Percentiles rank a stretch among this genome's conserved stretches.
These are phyloP conservation scores for Amniculicola lignicola DNA, from an alignment of 495 filamentous ascomycete species.

Conservation along the genomic window DNA sequence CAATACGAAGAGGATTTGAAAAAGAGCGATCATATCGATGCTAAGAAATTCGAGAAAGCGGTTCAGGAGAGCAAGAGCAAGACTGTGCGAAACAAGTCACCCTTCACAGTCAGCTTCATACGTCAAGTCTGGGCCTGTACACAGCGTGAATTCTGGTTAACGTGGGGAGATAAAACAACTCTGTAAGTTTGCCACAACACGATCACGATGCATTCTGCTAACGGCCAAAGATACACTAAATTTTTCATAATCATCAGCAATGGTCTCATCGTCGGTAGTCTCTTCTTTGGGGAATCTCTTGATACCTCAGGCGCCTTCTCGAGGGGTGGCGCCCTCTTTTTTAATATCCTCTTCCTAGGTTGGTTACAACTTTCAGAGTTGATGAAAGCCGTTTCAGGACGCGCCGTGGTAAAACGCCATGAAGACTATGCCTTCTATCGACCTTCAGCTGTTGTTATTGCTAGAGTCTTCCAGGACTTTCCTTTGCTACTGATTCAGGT, in stretches of 20 bases:
- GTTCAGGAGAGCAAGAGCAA: constrained; percentile 68
- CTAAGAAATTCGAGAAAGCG: constrained; percentile 64
- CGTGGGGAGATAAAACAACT: constrained; percentile 68
- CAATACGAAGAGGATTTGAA: constrained; percentile 60
- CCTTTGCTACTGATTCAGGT: constrained; percentile 64
- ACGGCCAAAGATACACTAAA: constrained; percentile 51
- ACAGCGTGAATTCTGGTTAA: constrained; percentile 71
- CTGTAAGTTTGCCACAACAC: constrained; percentile 45
- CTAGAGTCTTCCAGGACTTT: constrained; percentile 65
- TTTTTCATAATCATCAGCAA: constrained; percentile 74
- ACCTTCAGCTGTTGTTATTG: constrained; percentile 67
- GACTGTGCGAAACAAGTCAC: constrained; percentile 64
- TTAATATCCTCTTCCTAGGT: constrained; percentile 70
- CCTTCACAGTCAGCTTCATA: constrained; percentile 67
- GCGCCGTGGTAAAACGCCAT: constrained; percentile 62
- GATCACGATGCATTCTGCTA: not conserved
- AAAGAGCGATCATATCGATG: constrained; percentile 60
- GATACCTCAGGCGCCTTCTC: constrained; percentile 67
- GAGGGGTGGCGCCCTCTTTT: constrained; percentile 67
- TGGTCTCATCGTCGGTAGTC: constrained; percentile 68
- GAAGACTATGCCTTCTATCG: constrained; percentile 76
- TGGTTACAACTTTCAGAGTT: constrained; percentile 72
- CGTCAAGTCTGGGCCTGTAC: constrained; percentile 69
- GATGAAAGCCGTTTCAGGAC: constrained; percentile 63
- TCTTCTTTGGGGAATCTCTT: constrained; percentile 65